phyloP scores from a whole-genome alignment of 495 filamentous ascomycete species.

The Lindgomyces ingoldianus region DNA sequence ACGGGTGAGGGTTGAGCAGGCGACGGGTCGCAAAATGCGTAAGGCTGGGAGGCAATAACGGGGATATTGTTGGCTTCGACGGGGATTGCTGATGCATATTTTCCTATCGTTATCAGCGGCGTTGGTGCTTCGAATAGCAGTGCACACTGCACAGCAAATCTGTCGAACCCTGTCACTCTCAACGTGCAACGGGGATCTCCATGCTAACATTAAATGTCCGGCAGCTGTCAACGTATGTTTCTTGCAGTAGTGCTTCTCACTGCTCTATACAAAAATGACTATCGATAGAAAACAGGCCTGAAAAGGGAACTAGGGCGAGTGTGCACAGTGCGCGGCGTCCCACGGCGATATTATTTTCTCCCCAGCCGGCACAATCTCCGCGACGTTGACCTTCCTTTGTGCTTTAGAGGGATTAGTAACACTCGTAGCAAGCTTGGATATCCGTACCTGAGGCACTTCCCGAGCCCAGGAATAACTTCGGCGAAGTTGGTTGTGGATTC shows the following conservation, averaged over 20 bases:
- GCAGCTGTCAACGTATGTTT: conserved; percentile 25
- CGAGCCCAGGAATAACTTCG: too few species aligned
- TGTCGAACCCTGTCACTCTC: conserved; percentile 4
- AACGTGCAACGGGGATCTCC: conserved; percentile 24
- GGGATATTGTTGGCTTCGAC: not conserved
- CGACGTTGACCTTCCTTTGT: too few species aligned
- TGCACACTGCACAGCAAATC: conserved; percentile 14
- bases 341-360: too few species aligned
- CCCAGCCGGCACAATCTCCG: too few species aligned
- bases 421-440: too few species aligned
- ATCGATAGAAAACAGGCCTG: not conserved
- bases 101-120: conserved; percentile 29
- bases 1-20: not conserved
- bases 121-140: not conserved
- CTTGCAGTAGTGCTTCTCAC: conserved; percentile 17
- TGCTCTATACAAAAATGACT: too few species aligned
- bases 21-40: not conserved
- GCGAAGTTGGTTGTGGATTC: too few species aligned
- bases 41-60: not conserved
- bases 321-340: not conserved
- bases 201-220: conserved; percentile 24
- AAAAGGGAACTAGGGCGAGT: not conserved
- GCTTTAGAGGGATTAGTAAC: too few species aligned
- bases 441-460: too few species aligned
- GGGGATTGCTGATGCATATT: conserved; percentile 13